Evolutionary conservation across 2,329 filamentous ascomycete species (phyloP).

Genomic region (Beauveria brongniartii): DNA sequence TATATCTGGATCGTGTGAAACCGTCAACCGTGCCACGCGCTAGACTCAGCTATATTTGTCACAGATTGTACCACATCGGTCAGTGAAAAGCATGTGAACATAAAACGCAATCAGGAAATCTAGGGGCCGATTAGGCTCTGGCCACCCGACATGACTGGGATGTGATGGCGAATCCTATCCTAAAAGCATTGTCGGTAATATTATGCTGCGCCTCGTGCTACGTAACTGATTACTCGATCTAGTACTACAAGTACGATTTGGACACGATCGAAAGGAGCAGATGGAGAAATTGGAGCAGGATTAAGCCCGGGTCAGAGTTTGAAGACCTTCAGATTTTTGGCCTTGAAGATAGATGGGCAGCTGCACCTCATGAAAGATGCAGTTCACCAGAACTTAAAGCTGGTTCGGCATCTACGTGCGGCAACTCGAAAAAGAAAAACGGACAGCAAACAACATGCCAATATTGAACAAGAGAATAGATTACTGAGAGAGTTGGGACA

Average conservation of each 20-base stretch:
- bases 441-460: background rate
- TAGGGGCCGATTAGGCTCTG: background rate
- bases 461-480: background rate
- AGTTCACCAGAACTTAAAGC: background rate
- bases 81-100: background rate
- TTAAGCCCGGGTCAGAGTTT: background rate
- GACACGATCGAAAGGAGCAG: background rate
- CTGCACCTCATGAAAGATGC: background rate
- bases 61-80: background rate
- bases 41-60: slow-evolving; percentile 1
- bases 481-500: background rate
- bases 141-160: background rate
- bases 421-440: background rate
- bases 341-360: background rate
- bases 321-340: background rate
- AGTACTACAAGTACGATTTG: background rate
- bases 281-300: background rate
- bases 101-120: background rate
- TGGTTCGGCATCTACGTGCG: background rate
- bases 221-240: background rate
- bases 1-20: slow-evolving; percentile 7
- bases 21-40: background rate
- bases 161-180: background rate
- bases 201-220: background rate
- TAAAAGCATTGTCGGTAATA: background rate